These are phyloP conservation scores for Saccharum spontaneum DNA, from an alignment of 176 grass and related monocot species.

Conservation along the genomic window DNA sequence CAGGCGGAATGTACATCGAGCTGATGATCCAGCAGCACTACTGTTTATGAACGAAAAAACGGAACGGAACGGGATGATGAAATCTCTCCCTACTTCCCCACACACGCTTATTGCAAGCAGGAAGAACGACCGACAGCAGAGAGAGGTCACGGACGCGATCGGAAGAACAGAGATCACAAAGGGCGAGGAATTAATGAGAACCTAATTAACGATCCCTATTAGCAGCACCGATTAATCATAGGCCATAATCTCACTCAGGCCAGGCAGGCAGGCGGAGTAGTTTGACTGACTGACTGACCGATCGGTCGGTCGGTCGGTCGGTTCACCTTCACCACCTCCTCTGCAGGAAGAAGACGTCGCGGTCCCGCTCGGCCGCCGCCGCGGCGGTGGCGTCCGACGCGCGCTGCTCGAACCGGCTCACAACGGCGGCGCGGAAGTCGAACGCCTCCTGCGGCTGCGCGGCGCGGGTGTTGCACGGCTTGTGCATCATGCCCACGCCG, in stretches of 20 bases:
- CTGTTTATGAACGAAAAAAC: background rate
- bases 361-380: conserved; percentile 20
- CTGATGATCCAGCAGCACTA: background rate
- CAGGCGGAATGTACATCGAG: conserved; percentile 36
- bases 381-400: background rate
- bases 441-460: conserved; percentile 56
- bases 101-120: background rate
- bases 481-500: conserved; percentile 39
- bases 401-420: conserved; percentile 64
- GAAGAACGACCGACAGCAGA: background rate
- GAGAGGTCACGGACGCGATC: too few relatives aligned
- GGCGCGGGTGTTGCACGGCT: conserved; percentile 42
- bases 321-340: conserved; percentile 52
- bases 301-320: background rate
- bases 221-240: background rate
- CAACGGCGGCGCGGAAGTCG: conserved; percentile 71
- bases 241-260: background rate
- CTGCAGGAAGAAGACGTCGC: conserved; percentile 54
- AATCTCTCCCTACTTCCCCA: background rate
- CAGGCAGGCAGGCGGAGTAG: background rate
- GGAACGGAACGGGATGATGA: background rate
- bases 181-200: background rate
- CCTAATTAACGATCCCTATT: background rate
- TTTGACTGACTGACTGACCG: background rate
- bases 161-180: background rate